Evolutionary conservation across 2,329 filamentous ascomycete genomes (phyloP).

Genomic region (Diaporthe sp.): DNA sequence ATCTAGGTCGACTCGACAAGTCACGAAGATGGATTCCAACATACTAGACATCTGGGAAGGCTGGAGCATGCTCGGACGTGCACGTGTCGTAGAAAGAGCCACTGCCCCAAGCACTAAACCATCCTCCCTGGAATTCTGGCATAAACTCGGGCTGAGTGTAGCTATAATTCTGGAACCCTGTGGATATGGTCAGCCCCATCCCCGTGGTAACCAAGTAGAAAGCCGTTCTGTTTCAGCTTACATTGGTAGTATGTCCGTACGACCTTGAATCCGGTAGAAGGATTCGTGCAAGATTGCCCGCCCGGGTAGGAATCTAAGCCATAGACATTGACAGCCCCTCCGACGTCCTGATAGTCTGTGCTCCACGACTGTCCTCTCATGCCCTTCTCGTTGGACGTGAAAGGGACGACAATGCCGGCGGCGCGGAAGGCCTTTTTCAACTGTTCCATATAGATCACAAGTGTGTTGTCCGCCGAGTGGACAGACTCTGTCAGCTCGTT

Average conservation of each 20-base stretch:
- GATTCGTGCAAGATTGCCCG: constrained; percentile 64
- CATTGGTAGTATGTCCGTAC: constrained; percentile 68
- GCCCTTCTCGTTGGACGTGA: constrained; percentile 65
- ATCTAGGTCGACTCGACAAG: too few species aligned
- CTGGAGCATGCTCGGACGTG: constrained; percentile 57
- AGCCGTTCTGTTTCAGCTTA: constrained; percentile 11
- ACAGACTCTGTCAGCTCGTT: constrained; percentile 64
- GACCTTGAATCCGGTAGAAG: constrained; percentile 61
- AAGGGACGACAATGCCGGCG: constrained; percentile 63
- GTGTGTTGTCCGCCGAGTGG: constrained; percentile 57
- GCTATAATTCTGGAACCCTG: constrained; percentile 65
- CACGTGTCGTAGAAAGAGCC: constrained; percentile 65
- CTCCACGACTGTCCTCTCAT: constrained; percentile 64
- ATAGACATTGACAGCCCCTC: constrained; percentile 66
- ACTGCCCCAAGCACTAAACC: constrained; percentile 66
- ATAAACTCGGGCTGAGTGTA: constrained; percentile 66
- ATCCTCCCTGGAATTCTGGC: constrained; percentile 67
- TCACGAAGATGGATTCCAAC: neutral
- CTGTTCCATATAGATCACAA: constrained; percentile 67
- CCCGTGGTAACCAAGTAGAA: too few species aligned
- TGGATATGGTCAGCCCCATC: neutral
- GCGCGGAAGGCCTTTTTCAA: constrained; percentile 59
- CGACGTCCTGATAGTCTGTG: constrained; percentile 67
- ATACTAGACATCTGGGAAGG: constrained; percentile 65
- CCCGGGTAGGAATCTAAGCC: constrained; percentile 62